Conservation (phyloP, 805 yeast species). For the Lachancea cidri region DNA sequence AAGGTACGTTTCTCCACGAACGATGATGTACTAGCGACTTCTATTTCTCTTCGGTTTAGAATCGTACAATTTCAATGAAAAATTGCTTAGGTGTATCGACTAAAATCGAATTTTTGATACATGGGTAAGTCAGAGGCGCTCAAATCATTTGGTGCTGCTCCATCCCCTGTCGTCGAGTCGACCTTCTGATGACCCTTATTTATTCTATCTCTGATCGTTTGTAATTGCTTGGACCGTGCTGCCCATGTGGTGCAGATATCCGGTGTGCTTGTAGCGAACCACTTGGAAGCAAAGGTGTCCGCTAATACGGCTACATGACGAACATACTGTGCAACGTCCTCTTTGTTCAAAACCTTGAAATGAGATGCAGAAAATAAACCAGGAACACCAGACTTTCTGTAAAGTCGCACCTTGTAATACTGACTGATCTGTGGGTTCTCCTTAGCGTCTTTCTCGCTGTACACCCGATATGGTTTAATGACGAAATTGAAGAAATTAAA, state of each 20-base stretch:
- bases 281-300: slow-evolving; percentile 66
- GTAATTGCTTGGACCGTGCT: slow-evolving; percentile 7
- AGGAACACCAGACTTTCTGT: slow-evolving; percentile 65
- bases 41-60: too few species aligned
- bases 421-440: slow-evolving; percentile 11
- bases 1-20: too few species aligned
- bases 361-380: slow-evolving; percentile 73
- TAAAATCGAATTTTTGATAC: not conserved
- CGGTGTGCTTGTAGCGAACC: slow-evolving; percentile 41
- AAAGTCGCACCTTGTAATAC: slow-evolving; percentile 58
- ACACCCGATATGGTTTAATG: slow-evolving; percentile 51
- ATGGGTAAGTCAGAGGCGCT: not conserved
- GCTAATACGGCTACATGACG: slow-evolving; percentile 64
- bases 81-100: not conserved
- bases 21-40: too few species aligned
- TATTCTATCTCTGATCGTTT: slow-evolving; percentile 2
- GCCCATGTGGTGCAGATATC: slow-evolving; percentile 21
- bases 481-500: slow-evolving; percentile 81
- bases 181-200: not conserved
- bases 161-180: not conserved
- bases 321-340: slow-evolving; percentile 55
- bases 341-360: slow-evolving; percentile 60
- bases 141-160: not conserved
- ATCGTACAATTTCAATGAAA: too few species aligned
- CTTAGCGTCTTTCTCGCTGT: too few species aligned